Evolutionary conservation across 139 green algal genomes (phyloP).

Genomic region (Diplosphaera chodatii): DNA sequence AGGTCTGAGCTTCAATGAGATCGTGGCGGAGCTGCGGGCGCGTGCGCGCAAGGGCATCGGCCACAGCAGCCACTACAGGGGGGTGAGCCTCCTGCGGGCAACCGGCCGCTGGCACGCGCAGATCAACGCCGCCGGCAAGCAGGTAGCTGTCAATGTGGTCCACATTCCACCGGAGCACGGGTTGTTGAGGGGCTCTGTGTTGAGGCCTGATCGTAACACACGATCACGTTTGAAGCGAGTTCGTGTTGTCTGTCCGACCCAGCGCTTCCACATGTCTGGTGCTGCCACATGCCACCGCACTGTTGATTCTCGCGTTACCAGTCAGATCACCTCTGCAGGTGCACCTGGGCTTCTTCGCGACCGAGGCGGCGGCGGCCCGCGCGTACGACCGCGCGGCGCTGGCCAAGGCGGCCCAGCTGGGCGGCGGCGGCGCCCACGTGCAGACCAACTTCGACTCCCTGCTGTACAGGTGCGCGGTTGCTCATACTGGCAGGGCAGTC

Average conservation of each 20-base stretch:
- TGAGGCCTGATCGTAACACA: no score
- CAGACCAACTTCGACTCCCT: constrained; percentile 31
- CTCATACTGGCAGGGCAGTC: no score
- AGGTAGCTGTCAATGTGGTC: no score
- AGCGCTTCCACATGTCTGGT: no score
- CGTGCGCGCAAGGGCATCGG: constrained; percentile 25
- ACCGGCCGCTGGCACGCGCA: constrained; percentile 45
- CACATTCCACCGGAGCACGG: no score
- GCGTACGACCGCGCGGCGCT: constrained; percentile 38
- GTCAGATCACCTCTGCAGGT: no score
- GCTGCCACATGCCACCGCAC: no score
- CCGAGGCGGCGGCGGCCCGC: constrained; percentile 23
- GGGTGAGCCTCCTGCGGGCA: constrained; percentile 36
- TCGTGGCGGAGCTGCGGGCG: constrained; percentile 36
- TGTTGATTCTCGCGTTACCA: no score
- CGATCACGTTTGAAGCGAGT: no score
- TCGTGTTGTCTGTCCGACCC: no score
- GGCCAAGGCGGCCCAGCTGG: constrained; percentile 13
- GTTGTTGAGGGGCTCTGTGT: no score
- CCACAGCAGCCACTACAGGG: constrained; percentile 24
- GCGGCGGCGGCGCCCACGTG: constrained; percentile 2
- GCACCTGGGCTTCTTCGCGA: constrained; percentile 31
- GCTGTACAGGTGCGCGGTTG: no score
- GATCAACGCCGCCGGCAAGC: constrained; percentile 34
- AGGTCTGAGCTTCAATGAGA: constrained; percentile 14